Conservation (phyloP, 306 rosid genomes). For the Vigna nakashimae region DNA sequence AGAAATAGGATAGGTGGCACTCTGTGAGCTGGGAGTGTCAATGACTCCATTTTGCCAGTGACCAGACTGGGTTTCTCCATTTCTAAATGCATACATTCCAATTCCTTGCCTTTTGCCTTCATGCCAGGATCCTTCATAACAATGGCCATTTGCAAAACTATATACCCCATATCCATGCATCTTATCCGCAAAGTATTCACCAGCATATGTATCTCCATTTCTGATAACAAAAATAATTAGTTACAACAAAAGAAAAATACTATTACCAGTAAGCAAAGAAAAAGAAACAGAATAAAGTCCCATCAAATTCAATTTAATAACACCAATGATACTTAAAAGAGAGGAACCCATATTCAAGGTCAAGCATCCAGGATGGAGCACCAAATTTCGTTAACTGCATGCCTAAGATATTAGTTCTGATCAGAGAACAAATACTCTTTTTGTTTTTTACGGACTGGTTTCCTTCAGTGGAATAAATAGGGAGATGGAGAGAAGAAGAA, state of each 20-base stretch:
- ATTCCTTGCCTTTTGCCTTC: conserved; percentile 99
- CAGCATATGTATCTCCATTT: conserved; percentile 93
- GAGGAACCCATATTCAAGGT: conserved; percentile 23
- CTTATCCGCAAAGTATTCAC: conserved; percentile 95
- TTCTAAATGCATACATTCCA: conserved; percentile 97
- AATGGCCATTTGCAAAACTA: conserved; percentile 88
- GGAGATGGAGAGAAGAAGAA: not conserved
- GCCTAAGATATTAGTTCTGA: conserved; percentile 2
- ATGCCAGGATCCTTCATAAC: conserved; percentile 98
- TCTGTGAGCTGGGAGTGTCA: conserved; percentile 89
- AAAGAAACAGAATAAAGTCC: conserved; percentile 3
- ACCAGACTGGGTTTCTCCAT: conserved; percentile 95
- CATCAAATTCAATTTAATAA: conserved; percentile 2
- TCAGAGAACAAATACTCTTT: not conserved
- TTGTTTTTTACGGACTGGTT: not conserved
- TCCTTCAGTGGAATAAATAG: not conserved
- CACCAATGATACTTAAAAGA: conserved; percentile 24
- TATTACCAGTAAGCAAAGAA: conserved; percentile 6
- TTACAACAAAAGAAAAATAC: not conserved
- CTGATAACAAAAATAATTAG: conserved; percentile 51
- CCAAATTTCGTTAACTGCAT: not conserved
- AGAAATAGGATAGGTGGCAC: conserved; percentile 68
- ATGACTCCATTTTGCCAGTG: conserved; percentile 97
- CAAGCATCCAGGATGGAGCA: conserved; percentile 24
- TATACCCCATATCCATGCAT: conserved; percentile 97